These are phyloP conservation scores for Lactuca sativa DNA, from an alignment of 129 eudicot species.

Conservation along the genomic window DNA sequence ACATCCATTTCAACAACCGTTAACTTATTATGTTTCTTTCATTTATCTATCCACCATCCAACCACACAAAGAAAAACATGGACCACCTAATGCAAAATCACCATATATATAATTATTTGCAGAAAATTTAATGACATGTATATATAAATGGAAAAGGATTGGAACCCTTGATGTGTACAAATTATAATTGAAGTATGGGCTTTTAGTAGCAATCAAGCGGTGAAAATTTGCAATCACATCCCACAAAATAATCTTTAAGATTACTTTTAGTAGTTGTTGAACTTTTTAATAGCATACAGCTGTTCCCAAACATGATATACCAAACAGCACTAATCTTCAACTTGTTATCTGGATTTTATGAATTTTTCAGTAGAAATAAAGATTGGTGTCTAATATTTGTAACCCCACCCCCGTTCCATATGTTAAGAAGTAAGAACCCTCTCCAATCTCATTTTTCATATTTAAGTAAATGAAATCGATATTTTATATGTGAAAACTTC, in stretches of 20 bases:
- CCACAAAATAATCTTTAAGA: constrained; percentile 5
- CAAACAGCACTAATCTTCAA: constrained; percentile 41
- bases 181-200: constrained; percentile 2
- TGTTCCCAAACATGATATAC: constrained; percentile 39
- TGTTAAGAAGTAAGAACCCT: constrained; percentile 14
- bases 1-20: constrained; percentile 30
- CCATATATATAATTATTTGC: constrained; percentile 8
- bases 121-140: constrained; percentile 14
- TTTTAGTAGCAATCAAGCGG: constrained; percentile 21
- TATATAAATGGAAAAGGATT: constrained; percentile 22
- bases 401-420: constrained; percentile 19
- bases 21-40: neutral
- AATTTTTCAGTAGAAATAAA: constrained; percentile 37
- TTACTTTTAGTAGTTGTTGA: constrained; percentile 18
- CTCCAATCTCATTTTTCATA: constrained; percentile 10
- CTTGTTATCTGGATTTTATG: constrained; percentile 28
- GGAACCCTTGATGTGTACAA: constrained; percentile 21
- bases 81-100: constrained; percentile 25
- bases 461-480: neutral
- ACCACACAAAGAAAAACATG: constrained; percentile 22
- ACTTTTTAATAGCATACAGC: constrained; percentile 35
- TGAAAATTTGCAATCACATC: constrained; percentile 18
- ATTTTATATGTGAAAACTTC: neutral
- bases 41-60: constrained; percentile 3
- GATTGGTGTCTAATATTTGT: constrained; percentile 32